Conservation (phyloP, 257 asterid species). For the Solanum etuberosum region DNA sequence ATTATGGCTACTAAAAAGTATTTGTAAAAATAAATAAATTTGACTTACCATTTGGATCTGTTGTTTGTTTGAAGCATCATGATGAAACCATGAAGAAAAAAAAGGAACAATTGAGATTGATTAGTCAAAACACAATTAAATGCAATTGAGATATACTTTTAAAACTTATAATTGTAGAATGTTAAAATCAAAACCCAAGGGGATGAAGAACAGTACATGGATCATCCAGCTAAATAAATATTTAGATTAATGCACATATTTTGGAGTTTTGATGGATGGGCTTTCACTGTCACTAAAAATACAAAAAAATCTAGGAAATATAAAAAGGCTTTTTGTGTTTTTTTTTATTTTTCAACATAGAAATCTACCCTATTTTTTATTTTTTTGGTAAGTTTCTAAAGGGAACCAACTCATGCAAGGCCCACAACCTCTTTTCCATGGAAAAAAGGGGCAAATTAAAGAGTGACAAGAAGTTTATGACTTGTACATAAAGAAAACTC, state of each 20-base stretch:
- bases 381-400: not conserved
- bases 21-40: not conserved
- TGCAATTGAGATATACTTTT: no score
- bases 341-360: not conserved
- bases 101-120: not conserved
- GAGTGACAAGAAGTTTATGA: not conserved
- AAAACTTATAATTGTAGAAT: not conserved
- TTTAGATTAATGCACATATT: not conserved
- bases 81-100: constrained; percentile 6
- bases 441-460: not conserved
- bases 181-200: not conserved
- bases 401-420: not conserved
- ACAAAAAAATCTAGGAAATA: not conserved
- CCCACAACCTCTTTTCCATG: not conserved
- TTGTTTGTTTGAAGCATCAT: not conserved
- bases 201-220: not conserved
- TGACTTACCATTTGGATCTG: constrained; percentile 35
- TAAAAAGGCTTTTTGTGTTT: not conserved
- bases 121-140: not conserved
- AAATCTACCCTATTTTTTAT: not conserved
- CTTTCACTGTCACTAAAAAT: not conserved
- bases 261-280: not conserved
- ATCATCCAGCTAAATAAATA: not conserved
- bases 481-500: no score
- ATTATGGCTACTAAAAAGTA: not conserved